Percentiles rank a stretch among this genome's conserved stretches.
Conservation (phyloP, 139 green algal species). For the Ettlia oleoabundans region DNA sequence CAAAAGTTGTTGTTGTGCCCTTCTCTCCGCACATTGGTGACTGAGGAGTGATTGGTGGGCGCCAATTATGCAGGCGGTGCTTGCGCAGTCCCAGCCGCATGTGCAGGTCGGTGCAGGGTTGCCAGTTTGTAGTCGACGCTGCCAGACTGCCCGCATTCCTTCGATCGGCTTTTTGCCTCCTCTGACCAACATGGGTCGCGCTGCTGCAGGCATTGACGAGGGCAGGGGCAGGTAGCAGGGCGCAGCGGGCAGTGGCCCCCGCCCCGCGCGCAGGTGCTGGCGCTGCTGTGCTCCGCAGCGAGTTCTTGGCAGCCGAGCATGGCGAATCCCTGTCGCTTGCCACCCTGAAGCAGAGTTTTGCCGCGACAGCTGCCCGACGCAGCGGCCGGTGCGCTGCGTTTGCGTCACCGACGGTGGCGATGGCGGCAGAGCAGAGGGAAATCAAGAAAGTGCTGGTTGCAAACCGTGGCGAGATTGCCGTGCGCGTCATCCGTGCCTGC, state of each 20-base stretch:
- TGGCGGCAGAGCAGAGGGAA: neutral
- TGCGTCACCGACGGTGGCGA: neutral
- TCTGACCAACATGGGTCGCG: too few relatives aligned
- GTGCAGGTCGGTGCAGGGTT: neutral
- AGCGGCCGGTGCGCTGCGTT: neutral
- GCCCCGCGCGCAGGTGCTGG: neutral
- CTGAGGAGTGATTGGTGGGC: neutral
- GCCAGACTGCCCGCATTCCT: neutral
- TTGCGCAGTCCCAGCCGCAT: neutral
- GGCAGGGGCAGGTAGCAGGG: neutral
- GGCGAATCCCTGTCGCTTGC: neutral
- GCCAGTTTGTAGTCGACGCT: constrained; percentile 4
- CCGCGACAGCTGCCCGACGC: neutral
- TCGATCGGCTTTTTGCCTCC: too few relatives aligned
- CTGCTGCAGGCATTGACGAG: constrained; percentile 2
- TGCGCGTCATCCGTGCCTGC: constrained; percentile 92
- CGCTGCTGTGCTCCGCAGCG: constrained; percentile 25
- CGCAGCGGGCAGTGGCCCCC: neutral
- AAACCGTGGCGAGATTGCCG: constrained; percentile 94
- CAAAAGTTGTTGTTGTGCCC: too few relatives aligned
- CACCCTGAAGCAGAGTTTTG: constrained; percentile 7
- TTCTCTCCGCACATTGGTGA: neutral
- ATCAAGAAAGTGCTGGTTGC: constrained; percentile 87
- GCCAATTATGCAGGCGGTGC: constrained; percentile 20
- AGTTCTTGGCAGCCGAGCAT: constrained; percentile 11